Percentiles rank a stretch among this genome's conserved stretches.
These are phyloP conservation scores for Heracleum sosnowskyi DNA, from an alignment of 129 eudicot species.

Conservation along the genomic window DNA sequence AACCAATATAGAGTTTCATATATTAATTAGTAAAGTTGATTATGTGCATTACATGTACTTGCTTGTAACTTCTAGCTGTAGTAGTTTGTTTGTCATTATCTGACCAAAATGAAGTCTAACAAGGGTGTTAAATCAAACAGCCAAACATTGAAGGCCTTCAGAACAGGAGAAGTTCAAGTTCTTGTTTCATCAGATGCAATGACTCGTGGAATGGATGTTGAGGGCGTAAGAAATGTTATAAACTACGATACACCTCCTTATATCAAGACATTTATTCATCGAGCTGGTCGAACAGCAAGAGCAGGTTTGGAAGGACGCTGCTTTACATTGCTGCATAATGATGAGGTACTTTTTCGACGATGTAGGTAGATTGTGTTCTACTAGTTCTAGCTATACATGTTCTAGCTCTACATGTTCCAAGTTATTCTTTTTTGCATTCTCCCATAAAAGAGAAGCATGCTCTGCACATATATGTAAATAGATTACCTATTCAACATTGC, in stretches of 20 bases:
- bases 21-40: background rate
- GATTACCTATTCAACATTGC: background rate
- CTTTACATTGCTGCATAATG: conserved; percentile 62
- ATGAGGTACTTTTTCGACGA: conserved; percentile 40
- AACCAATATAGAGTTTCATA: background rate
- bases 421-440: background rate
- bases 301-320: conserved; percentile 76
- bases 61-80: background rate
- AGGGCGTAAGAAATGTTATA: conserved; percentile 74
- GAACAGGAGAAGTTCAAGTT: conserved; percentile 62
- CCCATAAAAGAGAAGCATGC: background rate
- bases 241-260: conserved; percentile 73
- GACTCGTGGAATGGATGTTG: conserved; percentile 96
- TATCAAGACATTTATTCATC: conserved; percentile 82
- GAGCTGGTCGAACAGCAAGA: conserved; percentile 97
- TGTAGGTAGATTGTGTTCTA: background rate
- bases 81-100: background rate
- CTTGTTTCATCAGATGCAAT: conserved; percentile 79
- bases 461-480: background rate
- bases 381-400: background rate
- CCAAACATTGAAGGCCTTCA: conserved; percentile 68
- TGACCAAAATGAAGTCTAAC: background rate
- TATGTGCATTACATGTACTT: background rate
- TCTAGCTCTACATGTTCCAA: background rate
- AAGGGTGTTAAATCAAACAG: conserved; percentile 27